Evolutionary conservation across 345 rosid genomes (phyloP).

Genomic region (Moricandia arvensis): DNA sequence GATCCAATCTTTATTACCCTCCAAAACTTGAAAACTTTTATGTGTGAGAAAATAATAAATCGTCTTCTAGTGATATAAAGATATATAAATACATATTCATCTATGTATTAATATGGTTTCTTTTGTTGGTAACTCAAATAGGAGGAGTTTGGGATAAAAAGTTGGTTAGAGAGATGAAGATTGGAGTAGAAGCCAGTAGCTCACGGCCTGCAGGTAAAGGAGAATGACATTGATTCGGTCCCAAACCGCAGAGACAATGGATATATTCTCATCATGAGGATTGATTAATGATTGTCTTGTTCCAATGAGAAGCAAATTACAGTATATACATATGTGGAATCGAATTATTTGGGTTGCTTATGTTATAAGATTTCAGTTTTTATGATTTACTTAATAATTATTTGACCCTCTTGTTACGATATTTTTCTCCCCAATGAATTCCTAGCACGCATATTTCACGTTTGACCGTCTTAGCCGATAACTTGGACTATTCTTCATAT

Average conservation of each 20-base stretch:
- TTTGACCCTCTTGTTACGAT: neutral
- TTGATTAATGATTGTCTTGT: neutral
- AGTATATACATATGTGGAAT: too few relatives aligned
- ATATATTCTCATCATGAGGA: neutral
- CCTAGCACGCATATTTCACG: neutral
- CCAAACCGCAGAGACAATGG: neutral
- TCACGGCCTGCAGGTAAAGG: neutral
- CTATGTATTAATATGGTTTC: neutral
- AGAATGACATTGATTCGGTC: neutral
- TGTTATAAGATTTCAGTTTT: neutral
- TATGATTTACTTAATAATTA: neutral
- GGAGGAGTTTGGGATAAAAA: neutral
- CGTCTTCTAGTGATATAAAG: too few relatives aligned
- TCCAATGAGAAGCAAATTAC: neutral
- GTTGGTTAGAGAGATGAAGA: neutral
- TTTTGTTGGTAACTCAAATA: neutral
- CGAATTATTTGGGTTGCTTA: neutral
- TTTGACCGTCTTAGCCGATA: neutral
- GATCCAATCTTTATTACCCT: neutral
- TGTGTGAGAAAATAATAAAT: neutral
- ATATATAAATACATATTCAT: too few relatives aligned
- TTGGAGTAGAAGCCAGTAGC: neutral
- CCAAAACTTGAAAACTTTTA: neutral
- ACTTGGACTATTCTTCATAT: neutral
- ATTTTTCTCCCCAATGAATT: neutral